Base-by-base conservation (phyloP, 2,329 filamentous ascomycete genomes). In the Zalaria obscura region DNA sequence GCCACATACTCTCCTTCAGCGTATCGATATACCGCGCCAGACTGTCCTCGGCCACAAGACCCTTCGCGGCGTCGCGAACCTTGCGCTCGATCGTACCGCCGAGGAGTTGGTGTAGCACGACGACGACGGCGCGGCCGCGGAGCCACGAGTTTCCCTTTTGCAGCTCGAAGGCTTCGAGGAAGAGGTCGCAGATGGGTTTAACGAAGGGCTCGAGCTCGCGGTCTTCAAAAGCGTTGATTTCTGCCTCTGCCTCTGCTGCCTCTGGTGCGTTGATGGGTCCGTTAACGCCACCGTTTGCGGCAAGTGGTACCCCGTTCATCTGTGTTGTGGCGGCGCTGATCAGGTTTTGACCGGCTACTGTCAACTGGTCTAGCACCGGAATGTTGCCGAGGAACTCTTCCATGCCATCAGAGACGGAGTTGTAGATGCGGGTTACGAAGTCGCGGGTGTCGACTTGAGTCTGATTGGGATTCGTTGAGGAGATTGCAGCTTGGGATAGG, bases 101-200 rank as follows among this genome's bases (percentile, higher is more conserved):
- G 1, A 98, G 76, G 4, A 98, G 74, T 60, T 98, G 91, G 56
- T 98, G 91, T 18, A 98, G 71, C 2, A 98, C 89, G 6, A 98
- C 87, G 4, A 98, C 89, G 1, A 96, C 91, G 0, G 91, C 91
- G 25, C 91, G 79, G 1, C 91, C 93, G 34, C 93, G 83, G 3
- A 98, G 76, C 93, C 91, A 98, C 60, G 93, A 96, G 62, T 93
- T 95, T 34, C 89, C 88, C 46, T 82, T 80, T 59, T 95, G 93
- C 33, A 98, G 73, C 55, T 94, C 88, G 55, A 98, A 98, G 0
- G 87, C 76, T 58, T 98, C 91, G 10, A 98, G 74, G 63, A 98
- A 98, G 45, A 98, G 80, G 60, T 98, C 91, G 61, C 88, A 95
- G 47, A 98, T 95, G 3, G 91, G 93, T 58, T 95, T 98, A 53